phyloP scores from a whole-genome alignment of 1,284 basidiomycete species.

The Fistulinella cinereoalba region DNA sequence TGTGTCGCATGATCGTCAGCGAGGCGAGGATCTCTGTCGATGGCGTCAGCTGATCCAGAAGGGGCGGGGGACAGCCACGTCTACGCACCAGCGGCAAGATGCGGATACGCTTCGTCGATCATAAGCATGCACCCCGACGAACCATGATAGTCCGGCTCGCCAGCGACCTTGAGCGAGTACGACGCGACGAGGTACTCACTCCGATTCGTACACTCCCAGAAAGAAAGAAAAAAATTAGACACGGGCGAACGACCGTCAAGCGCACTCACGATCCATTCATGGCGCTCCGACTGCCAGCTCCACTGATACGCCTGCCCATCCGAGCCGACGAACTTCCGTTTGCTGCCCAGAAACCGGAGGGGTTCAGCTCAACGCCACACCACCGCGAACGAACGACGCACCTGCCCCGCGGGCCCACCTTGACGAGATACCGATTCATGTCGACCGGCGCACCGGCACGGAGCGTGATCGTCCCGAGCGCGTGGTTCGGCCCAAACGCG shows the following conservation, averaged over 20 bases:
- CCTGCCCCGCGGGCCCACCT: constrained; percentile 41
- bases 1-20: constrained; percentile 64
- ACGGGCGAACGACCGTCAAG: neutral
- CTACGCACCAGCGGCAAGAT: constrained; percentile 49
- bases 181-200: constrained; percentile 52
- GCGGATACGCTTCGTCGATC: constrained; percentile 56
- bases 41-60: too few species aligned
- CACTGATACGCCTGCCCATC: constrained; percentile 60
- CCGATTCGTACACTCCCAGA: constrained; percentile 51
- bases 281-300: constrained; percentile 46
- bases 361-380: neutral
- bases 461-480: constrained; percentile 52
- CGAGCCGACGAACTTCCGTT: constrained; percentile 53
- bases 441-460: constrained; percentile 36
- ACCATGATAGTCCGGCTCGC: constrained; percentile 50
- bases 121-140: constrained; percentile 61
- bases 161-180: constrained; percentile 53
- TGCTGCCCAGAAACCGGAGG: constrained; percentile 15
- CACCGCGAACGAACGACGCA: constrained; percentile 19
- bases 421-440: constrained; percentile 53
- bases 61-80: neutral
- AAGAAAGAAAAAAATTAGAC: too few species aligned
- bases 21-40: constrained; percentile 57
- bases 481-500: constrained; percentile 47
- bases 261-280: constrained; percentile 59